These are phyloP conservation scores for Ascochyta viciae-villosae DNA, from an alignment of 2,329 filamentous ascomycete species.

Conservation along the genomic window DNA sequence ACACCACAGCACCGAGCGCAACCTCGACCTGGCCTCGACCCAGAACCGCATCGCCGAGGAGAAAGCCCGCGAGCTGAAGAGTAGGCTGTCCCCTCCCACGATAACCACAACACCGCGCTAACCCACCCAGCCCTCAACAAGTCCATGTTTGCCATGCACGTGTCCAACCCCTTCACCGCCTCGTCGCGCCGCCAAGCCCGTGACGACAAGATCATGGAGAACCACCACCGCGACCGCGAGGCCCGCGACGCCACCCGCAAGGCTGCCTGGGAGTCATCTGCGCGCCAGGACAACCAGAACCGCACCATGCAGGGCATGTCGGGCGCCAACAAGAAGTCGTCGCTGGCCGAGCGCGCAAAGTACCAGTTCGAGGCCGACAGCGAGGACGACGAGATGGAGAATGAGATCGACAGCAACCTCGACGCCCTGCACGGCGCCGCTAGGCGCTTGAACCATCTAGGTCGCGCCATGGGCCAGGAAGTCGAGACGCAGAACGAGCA, in stretches of 20 bases:
- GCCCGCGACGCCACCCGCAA: constrained; percentile 63
- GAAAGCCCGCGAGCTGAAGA: constrained; percentile 82
- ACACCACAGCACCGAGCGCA: constrained; percentile 65
- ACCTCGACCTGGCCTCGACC: constrained; percentile 79
- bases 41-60: constrained; percentile 81
- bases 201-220: constrained; percentile 71
- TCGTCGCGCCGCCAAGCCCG: constrained; percentile 55
- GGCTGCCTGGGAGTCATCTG: constrained; percentile 54
- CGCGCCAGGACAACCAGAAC: constrained; percentile 34
- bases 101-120: neutral
- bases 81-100: constrained; percentile 6
- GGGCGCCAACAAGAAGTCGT: constrained; percentile 24
- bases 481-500: constrained; percentile 78
- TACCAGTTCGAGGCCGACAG: constrained; percentile 46
- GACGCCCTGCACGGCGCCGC: constrained; percentile 68
- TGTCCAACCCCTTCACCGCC: constrained; percentile 68
- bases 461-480: constrained; percentile 75
- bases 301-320: constrained; percentile 24
- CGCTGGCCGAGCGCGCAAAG: constrained; percentile 44
- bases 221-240: constrained; percentile 64
- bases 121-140: constrained; percentile 67
- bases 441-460: constrained; percentile 74
- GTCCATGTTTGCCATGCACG: constrained; percentile 88
- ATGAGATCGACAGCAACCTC: constrained; percentile 50
- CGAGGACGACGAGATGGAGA: constrained; percentile 70